Evolutionary conservation across 495 filamentous ascomycete species (phyloP), one percentile per base, ranked within the genome.

Genomic region (Tuber magnatum): DNA sequence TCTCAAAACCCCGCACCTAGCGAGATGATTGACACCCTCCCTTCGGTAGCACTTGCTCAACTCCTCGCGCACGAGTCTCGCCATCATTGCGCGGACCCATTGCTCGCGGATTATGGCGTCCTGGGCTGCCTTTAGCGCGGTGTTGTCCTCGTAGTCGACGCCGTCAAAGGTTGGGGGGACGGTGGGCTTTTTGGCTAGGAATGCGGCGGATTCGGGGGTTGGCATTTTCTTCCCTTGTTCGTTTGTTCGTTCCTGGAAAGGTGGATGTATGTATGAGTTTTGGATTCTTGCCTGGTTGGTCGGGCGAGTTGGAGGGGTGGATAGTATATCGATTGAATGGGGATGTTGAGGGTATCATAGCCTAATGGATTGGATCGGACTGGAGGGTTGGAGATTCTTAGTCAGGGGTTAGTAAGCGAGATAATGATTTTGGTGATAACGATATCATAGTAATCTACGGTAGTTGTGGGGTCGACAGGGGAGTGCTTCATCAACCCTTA

Each of bases 71-170:
- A 98, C 92, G 71, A 99, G 86, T 75, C 95, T 87, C 32, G 93
- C 92, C 95, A 97, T 98, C 95, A 99, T 99, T 80, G 90, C 91
- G 83, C 89, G 90, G 41, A 99, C 93, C 96, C 96, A 99, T 86
- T 99, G 95, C 85, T 99, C 95, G 61, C 93, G 90, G 80, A 99
- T 90, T 69, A 99, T 90, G 46, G 94, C 91, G 81, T 99, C 95
- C 80, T 97, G 95, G 75, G 96, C 94, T 73, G 92, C 92, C 87
- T 97, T 97, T 72, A 98, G 85, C 78, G 91, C 89, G 82, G 88
- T 87, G 80, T 91, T 96, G 87, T 99, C 94, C 75, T 96, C 90
- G 88, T 92, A 98, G 87, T 98, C 94, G 84, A 99, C 95, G 82
- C 94, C 94, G 71, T 97, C 93, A 86, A 97, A 99, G 78, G 93